These are phyloP conservation scores for Corymbia citriodora DNA, from an alignment of 441 rosid genomes.

Conservation along the genomic window DNA sequence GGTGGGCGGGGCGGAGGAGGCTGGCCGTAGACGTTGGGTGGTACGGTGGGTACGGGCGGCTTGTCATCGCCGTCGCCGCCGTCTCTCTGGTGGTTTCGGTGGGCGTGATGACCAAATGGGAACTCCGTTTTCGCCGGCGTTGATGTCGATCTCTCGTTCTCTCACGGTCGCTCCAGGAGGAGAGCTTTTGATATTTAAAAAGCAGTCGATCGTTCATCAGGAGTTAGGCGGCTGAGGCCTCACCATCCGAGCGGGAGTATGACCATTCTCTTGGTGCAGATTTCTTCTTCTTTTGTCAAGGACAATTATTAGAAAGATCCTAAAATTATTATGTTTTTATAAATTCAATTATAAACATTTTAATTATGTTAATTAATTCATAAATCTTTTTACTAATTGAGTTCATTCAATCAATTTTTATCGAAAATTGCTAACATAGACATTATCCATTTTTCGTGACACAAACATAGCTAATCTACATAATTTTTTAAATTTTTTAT, in stretches of 20 bases:
- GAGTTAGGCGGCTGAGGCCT: neutral
- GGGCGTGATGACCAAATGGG: constrained; percentile 29
- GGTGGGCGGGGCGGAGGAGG: constrained; percentile 5
- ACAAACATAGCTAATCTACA: fast-evolving
- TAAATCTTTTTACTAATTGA: no score
- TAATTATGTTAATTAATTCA: no score
- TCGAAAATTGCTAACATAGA: fast-evolving
- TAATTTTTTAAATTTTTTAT: no score
- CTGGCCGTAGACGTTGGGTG: neutral
- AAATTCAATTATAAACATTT: no score
- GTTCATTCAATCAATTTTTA: no score
- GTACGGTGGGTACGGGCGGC: constrained; percentile 7
- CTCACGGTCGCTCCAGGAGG: neutral
- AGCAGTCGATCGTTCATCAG: neutral
- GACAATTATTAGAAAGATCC: no score
- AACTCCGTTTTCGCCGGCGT: constrained; percentile 30
- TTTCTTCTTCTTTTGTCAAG: neutral
- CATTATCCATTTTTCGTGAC: no score
- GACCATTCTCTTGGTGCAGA: neutral
- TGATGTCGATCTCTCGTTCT: neutral
- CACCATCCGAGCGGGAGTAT: neutral
- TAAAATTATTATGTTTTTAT: no score
- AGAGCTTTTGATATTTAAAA: neutral
- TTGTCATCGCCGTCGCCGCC: constrained; percentile 14
- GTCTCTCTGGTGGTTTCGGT: constrained; percentile 19